Base-by-base conservation (phyloP, 176 grass and related monocot species). In the Bromus sterilis region DNA sequence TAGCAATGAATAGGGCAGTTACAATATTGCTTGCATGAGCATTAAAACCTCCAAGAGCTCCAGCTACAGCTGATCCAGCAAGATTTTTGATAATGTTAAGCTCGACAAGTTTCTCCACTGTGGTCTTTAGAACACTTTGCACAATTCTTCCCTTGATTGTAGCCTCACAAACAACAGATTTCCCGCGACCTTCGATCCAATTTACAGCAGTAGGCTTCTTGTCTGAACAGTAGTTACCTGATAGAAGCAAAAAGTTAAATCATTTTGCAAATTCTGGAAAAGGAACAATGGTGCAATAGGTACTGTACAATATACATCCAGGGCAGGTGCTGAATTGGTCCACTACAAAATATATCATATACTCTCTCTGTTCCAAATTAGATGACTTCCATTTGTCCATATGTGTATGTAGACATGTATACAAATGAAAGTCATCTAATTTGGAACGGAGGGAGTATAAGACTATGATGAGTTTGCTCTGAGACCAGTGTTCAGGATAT, bases 11-110 rank as follows among this genome's bases (percentile, higher is more conserved):
- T 31, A 97, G 25, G 3, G 84, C 89, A 76, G 91, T 86, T 13
- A 94, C 89, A 11, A 91, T 91, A 64, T 94, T 97, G 91, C 91
- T 97, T 44, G 91, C 91, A 82, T 93, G 94, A 39, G 94, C 91
- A 84, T 97, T 97, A 36, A 91, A 93, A 67, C 94, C 89, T 35
- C 91, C 91, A 39, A 97, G 70, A 70, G 91, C 56, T 48, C 94
- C 91, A 51, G 91, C 91, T 25, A 93, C 48, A 69, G 89, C 94
- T 81, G 94, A 97, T 20, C 94, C 94, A 78, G 71, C 91, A 59
- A 94, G 91, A 80, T 91, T 97, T 81, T 97, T 97, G 2, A 91
- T 75, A 67, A 78, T 82, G 53, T 93, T 97, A 65, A 89, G 89
- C 78, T 97, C 91, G 15, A 97, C 75, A 1, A 93, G 89, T 71